phyloP scores from a whole-genome alignment of 768 basidiomycete genomes.

The Rossbeevera mucosa region DNA sequence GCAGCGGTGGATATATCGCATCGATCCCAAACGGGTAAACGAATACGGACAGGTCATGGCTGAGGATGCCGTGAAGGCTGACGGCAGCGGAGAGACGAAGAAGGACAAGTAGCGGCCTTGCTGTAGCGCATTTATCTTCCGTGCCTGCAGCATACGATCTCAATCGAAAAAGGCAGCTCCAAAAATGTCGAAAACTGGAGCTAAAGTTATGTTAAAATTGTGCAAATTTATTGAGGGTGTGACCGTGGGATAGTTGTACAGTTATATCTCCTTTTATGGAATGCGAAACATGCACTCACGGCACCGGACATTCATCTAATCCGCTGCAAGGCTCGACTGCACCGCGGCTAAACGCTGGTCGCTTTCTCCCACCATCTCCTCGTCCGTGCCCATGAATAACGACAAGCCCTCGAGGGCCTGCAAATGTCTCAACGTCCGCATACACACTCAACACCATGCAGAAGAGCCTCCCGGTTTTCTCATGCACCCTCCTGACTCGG shows the following conservation, averaged over 20 bases:
- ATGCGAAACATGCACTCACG: conserved; percentile 25
- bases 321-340: conserved; percentile 20
- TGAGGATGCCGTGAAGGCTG: conserved; percentile 39
- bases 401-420: conserved; percentile 45
- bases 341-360: conserved; percentile 24
- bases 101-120: conserved; percentile 43
- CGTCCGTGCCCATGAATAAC: conserved; percentile 12
- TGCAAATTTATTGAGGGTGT: not conserved
- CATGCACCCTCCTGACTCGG: conserved; percentile 26
- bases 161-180: conserved; percentile 6
- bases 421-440: conserved; percentile 67
- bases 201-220: conserved; percentile 4
- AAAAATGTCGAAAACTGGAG: conserved; percentile 8
- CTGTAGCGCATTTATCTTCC: conserved; percentile 7
- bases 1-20: conserved; percentile 94
- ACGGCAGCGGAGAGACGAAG: conserved; percentile 47
- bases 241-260: conserved; percentile 18
- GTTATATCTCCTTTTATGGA: conserved; percentile 23
- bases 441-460: conserved; percentile 34
- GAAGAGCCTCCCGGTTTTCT: conserved; percentile 35
- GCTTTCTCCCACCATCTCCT: conserved; percentile 16
- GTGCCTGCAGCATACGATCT: not conserved
- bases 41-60: conserved; percentile 88
- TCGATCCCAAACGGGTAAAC: conserved; percentile 92
- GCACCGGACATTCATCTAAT: conserved; percentile 34